Evolutionary conservation across 2,329 filamentous ascomycete species (phyloP).

Genomic region (Aspergillus sp.): DNA sequence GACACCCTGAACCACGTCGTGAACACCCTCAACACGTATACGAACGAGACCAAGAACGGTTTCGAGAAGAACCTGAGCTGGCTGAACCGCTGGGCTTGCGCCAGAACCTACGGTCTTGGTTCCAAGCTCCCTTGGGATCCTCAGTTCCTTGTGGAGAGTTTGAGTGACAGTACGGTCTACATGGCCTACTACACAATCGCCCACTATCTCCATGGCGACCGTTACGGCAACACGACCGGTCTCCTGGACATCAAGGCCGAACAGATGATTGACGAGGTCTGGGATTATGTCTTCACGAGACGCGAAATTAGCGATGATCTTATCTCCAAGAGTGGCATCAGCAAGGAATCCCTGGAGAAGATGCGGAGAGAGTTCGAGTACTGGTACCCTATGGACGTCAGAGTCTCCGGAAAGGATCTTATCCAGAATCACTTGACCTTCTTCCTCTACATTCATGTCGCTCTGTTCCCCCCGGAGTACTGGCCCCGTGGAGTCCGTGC

Average conservation of each 20-base stretch:
- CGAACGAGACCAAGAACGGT: slow-evolving; percentile 70
- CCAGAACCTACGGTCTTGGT: slow-evolving; percentile 85
- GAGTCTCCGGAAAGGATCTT: slow-evolving; percentile 87
- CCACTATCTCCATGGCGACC: slow-evolving; percentile 72
- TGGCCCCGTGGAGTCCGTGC: slow-evolving; percentile 84
- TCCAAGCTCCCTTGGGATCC: slow-evolving; percentile 94
- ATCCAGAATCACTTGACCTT: slow-evolving; percentile 95
- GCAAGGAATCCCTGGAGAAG: slow-evolving; percentile 68
- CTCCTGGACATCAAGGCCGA: slow-evolving; percentile 69
- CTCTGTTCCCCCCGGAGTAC: slow-evolving; percentile 82
- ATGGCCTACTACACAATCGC: slow-evolving; percentile 62
- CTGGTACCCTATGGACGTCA: slow-evolving; percentile 90
- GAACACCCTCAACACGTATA: slow-evolving; percentile 75
- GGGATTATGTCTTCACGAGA: slow-evolving; percentile 91
- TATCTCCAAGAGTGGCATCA: slow-evolving; percentile 65
- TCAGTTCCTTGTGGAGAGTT: slow-evolving; percentile 84
- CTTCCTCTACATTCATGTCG: slow-evolving; percentile 90
- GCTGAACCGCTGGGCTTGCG: slow-evolving; percentile 95
- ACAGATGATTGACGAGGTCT: slow-evolving; percentile 92
- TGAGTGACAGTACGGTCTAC: slow-evolving; percentile 92
- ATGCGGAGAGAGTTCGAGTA: slow-evolving; percentile 94
- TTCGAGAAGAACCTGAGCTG: slow-evolving; percentile 87
- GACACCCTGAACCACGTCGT: slow-evolving; percentile 71
- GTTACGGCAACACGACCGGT: slow-evolving; percentile 75
- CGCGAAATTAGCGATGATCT: slow-evolving; percentile 67